Percentiles rank a stretch among this genome's conserved stretches.
phyloP scores from a whole-genome alignment of 371 early-diverging fungal genomes.

The Mucor piriformis region DNA sequence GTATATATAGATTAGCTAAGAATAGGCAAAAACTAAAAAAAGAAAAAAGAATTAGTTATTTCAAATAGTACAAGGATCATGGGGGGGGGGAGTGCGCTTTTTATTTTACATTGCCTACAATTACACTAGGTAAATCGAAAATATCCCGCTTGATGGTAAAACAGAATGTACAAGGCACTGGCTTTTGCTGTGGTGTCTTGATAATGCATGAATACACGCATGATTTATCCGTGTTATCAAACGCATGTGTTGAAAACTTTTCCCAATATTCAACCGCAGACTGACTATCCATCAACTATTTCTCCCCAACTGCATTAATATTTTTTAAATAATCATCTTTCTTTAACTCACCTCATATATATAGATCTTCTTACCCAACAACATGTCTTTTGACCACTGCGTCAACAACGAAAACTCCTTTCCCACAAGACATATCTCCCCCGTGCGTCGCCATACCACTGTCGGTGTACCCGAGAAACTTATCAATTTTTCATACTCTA shows the following conservation, averaged over 20 bases:
- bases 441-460: slow-evolving; percentile 92
- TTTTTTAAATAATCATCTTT: neutral
- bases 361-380: slow-evolving; percentile 73
- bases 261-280: slow-evolving; percentile 94
- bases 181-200: slow-evolving; percentile 60
- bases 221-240: slow-evolving; percentile 84
- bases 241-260: slow-evolving; percentile 85
- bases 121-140: slow-evolving; percentile 87
- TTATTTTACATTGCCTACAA: slow-evolving; percentile 69
- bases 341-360: slow-evolving; percentile 68
- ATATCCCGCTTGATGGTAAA: slow-evolving; percentile 92
- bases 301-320: neutral
- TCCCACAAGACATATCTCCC: slow-evolving; percentile 89
- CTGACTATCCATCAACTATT: slow-evolving; percentile 83
- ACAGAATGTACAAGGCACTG: slow-evolving; percentile 85
- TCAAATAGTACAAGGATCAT: no score
- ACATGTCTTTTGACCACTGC: slow-evolving; percentile 79
- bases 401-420: slow-evolving; percentile 91
- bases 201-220: slow-evolving; percentile 81
- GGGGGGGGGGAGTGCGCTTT: no score
- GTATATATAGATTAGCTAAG: neutral
- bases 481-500: slow-evolving; percentile 91
- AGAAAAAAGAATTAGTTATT: neutral
- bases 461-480: slow-evolving; percentile 94
- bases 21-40: slow-evolving; percentile 6